A percentile compares a stretch with the other conserved stretches of the same genome.
These are phyloP conservation scores for Plasmodium coatneyi DNA, from an alignment of 169 alveolate species.

Conservation along the genomic window DNA sequence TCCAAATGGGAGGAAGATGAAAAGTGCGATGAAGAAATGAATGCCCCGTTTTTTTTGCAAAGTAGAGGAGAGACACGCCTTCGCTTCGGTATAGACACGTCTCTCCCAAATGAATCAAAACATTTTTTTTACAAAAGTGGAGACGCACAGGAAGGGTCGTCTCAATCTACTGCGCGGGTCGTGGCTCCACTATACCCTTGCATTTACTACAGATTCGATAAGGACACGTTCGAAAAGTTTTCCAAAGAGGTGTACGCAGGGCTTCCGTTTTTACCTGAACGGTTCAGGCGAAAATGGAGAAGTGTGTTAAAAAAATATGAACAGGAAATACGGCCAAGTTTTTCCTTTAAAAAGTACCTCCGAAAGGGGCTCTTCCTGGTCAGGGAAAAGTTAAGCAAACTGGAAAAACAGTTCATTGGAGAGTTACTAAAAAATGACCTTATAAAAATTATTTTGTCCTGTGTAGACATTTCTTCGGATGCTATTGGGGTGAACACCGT, in stretches of 20 bases:
- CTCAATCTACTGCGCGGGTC: not conserved
- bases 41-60: not conserved
- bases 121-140: conserved; percentile 5
- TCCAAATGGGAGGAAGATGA: not conserved
- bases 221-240: conserved; percentile 6
- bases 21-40: not conserved
- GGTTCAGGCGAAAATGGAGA: not conserved
- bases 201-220: conserved; percentile 50
- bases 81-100: not conserved
- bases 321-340: not conserved
- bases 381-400: not conserved
- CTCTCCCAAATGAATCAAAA: not conserved
- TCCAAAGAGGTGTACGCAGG: conserved; percentile 14
- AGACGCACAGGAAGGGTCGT: not conserved
- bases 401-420: not conserved
- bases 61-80: not conserved
- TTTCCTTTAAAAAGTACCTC: conserved; percentile 13
- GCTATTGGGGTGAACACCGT: conserved; percentile 9
- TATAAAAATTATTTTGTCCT: conserved; percentile 38
- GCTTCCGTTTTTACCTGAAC: conserved; percentile 18
- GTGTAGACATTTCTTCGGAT: conserved; percentile 38
- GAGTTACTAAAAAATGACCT: conserved; percentile 45
- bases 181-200: conserved; percentile 31
- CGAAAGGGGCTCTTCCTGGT: conserved; percentile 34
- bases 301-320: conserved; percentile 20